phyloP scores from a whole-genome alignment of 257 asterid genomes.

The Schizonepeta tenuifolia region DNA sequence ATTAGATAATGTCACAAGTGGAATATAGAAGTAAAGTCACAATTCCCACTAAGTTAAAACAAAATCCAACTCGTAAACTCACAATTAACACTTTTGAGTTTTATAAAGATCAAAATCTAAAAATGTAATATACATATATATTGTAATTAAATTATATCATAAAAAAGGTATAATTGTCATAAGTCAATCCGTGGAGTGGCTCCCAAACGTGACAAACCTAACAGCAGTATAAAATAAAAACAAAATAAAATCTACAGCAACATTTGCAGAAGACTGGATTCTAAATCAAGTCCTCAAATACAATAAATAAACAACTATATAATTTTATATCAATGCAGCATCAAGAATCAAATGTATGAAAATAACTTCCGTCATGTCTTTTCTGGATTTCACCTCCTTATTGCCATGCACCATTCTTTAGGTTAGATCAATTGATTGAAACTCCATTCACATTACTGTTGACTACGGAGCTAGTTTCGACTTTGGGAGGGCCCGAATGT shows the following conservation, averaged over 20 bases:
- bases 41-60: no score
- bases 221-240: background rate
- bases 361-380: conserved; percentile 18
- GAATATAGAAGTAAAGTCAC: no score
- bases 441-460: conserved; percentile 49
- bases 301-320: conserved; percentile 43
- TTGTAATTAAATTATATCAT: background rate
- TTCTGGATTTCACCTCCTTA: conserved; percentile 15
- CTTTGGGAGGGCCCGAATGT: conserved; percentile 65
- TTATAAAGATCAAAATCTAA: no score
- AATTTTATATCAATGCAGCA: conserved; percentile 24
- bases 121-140: no score
- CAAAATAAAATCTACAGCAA: conserved; percentile 32
- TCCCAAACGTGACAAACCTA: conserved; percentile 15
- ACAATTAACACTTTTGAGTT: no score
- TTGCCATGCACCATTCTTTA: conserved; percentile 13
- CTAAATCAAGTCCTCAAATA: conserved; percentile 34
- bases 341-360: conserved; percentile 25
- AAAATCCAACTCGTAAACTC: no score
- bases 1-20: no score
- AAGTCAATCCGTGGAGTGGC: background rate
- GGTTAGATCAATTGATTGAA: conserved; percentile 26
- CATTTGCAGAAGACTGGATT: conserved; percentile 29
- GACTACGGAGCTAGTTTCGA: conserved; percentile 38
- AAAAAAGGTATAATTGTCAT: conserved; percentile 24